Base-by-base conservation (phyloP, 352 stramenopile species). In the Synura sp. region DNA sequence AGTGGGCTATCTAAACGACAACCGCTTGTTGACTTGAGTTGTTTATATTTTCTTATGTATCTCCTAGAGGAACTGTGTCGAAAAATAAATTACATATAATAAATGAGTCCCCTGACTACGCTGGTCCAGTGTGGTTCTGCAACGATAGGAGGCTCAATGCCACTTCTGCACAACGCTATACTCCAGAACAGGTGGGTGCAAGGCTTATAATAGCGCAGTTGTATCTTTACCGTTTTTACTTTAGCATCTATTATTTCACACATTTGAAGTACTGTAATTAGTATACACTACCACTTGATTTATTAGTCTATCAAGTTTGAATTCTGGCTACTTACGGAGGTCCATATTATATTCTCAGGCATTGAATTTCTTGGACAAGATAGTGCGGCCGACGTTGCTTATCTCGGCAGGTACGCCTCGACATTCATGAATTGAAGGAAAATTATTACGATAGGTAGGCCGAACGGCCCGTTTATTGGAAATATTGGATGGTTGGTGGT, bases 181-280 rank as follows among this genome's bases (percentile, higher is more conserved):
- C 71, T 9, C 1, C 31, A 3, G 41, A 78, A n/a, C 71, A 78
- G 22, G 71, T 75, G 29, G n/a, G 53, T 69, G 53, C 42, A 53
- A n/a, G n/a, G n/a, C n/a, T n/a, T n/a, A n/a, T n/a, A n/a, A n/a
- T n/a, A n/a, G n/a, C n/a, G n/a, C n/a, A n/a, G n/a, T n/a, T n/a
- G n/a, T n/a, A n/a, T n/a, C n/a, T n/a, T n/a, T n/a, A n/a, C n/a
- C n/a, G n/a, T n/a, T n/a, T n/a, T n/a, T 44, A 44, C 19, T 44
- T 9, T 44, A 44, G 38, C 38, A 44, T 44, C n/a, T n/a, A n/a
- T n/a, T n/a, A n/a, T n/a, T n/a, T n/a, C n/a, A n/a, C n/a, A n/a
- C n/a, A n/a, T n/a, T n/a, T n/a, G n/a, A n/a, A n/a, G n/a, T n/a
- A n/a, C n/a, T n/a, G n/a, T n/a, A n/a, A n/a, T n/a, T n/a, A n/a